These are phyloP conservation scores for Hypoxylon sp. DNA, from an alignment of 2,329 filamentous ascomycete genomes.

Conservation along the genomic window DNA sequence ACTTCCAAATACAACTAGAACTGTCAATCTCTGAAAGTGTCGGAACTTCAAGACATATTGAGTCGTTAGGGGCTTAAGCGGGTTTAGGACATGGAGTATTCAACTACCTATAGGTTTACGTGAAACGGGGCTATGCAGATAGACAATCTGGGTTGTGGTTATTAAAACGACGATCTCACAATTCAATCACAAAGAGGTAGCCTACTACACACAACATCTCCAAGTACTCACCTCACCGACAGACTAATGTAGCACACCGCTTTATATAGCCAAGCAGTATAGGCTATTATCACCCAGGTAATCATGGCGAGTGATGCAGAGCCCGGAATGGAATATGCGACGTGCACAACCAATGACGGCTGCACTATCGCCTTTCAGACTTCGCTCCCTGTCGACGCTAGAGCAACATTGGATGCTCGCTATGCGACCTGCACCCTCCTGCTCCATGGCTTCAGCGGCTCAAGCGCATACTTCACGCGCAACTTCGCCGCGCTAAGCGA, in stretches of 20 bases:
- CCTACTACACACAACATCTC: background rate
- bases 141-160: background rate
- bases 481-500: conserved; percentile 52
- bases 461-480: conserved; percentile 57
- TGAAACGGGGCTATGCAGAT: conserved; percentile 3
- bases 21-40: background rate
- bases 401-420: conserved; percentile 26
- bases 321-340: conserved; percentile 52
- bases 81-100: background rate
- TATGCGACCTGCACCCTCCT: conserved; percentile 54
- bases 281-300: background rate
- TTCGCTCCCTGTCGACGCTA: conserved; percentile 49
- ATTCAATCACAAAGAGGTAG: background rate
- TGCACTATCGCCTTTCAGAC: conserved; percentile 56
- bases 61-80: background rate
- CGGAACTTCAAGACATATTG: background rate
- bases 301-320: conserved; percentile 27
- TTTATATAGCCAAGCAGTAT: background rate
- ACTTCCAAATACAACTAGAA: background rate
- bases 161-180: conserved; percentile 6
- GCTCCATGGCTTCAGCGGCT: conserved; percentile 60
- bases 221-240: conserved; percentile 5
- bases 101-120: background rate
- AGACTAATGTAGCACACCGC: conserved; percentile 17
- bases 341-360: conserved; percentile 54